phyloP scores from a whole-genome alignment of 106 monocot species.

The Narthecium ossifragum region DNA sequence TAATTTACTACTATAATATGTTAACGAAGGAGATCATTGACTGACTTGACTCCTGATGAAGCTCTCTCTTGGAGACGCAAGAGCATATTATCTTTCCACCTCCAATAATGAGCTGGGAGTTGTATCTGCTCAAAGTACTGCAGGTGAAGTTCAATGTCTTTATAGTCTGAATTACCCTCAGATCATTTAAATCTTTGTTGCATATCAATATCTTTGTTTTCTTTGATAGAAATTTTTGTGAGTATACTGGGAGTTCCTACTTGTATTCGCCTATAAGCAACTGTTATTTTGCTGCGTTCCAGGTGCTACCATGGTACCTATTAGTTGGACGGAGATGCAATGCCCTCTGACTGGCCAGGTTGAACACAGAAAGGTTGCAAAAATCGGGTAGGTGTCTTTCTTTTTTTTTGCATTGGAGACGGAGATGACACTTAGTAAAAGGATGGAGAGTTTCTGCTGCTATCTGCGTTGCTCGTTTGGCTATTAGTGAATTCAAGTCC shows the following conservation, averaged over 20 bases:
- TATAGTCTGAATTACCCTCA: too few species aligned
- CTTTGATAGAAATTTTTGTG: too few species aligned
- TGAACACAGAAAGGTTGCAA: conserved; percentile 89
- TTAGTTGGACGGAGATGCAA: conserved; percentile 97
- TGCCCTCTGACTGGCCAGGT: conserved; percentile 80
- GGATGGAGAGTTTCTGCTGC: too few species aligned
- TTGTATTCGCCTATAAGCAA: background rate
- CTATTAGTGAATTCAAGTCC: too few species aligned
- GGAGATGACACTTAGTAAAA: too few species aligned
- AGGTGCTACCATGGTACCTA: conserved; percentile 79
- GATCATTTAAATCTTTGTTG: too few species aligned
- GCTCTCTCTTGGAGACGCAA: conserved; percentile 98
- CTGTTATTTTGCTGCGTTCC: conserved; percentile 5
- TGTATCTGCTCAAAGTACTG: conserved; percentile 81
- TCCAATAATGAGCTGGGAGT: conserved; percentile 96
- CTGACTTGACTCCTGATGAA: conserved; percentile 50
- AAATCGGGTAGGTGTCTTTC: too few species aligned
- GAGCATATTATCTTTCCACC: conserved; percentile 97
- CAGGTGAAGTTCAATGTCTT: conserved; percentile 69
- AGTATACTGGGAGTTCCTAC: too few species aligned
- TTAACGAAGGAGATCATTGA: conserved; percentile 8
- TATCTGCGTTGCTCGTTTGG: too few species aligned
- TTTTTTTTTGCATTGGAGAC: too few species aligned
- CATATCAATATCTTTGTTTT: too few species aligned
- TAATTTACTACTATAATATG: too few species aligned